Evolutionary conservation across 768 basidiomycete genomes (phyloP).

Genomic region (Boletus tylopilopsis): DNA sequence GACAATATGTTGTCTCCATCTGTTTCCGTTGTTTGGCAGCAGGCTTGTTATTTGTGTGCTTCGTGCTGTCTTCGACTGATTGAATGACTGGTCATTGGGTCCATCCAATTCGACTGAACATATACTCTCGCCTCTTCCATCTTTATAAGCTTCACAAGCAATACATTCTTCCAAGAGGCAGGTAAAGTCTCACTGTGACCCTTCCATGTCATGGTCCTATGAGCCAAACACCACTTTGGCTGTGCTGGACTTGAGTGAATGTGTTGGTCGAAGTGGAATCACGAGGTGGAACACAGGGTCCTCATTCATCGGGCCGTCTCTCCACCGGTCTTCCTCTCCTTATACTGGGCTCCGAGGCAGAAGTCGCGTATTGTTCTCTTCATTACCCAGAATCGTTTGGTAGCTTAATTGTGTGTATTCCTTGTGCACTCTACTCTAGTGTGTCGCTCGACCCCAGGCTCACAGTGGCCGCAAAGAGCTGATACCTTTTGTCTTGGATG

Average conservation of each 20-base stretch:
- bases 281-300: conserved; percentile 46
- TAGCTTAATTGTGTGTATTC: too few species aligned
- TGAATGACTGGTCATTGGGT: background rate
- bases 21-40: background rate
- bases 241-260: conserved; percentile 52
- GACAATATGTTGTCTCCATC: background rate
- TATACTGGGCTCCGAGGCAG: too few species aligned
- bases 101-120: conserved; percentile 69
- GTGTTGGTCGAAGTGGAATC: conserved; percentile 50
- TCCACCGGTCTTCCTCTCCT: too few species aligned
- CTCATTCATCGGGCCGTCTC: too few species aligned
- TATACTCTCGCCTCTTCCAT: conserved; percentile 45
- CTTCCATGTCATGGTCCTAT: background rate
- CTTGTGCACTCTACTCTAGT: too few species aligned
- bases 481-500: too few species aligned
- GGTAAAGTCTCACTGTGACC: conserved; percentile 34
- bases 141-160: conserved; percentile 44
- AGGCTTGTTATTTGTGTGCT: too few species aligned
- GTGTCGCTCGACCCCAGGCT: too few species aligned
- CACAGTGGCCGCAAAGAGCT: too few species aligned
- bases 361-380: too few species aligned
- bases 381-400: too few species aligned
- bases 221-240: conserved; percentile 53
- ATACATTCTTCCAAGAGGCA: conserved; percentile 55
- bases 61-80: too few species aligned